Evolutionary conservation across 2,329 filamentous ascomycete species (phyloP), one percentile per base, ranked within the genome.

Genomic region (Amylocarpus encephaloides): DNA sequence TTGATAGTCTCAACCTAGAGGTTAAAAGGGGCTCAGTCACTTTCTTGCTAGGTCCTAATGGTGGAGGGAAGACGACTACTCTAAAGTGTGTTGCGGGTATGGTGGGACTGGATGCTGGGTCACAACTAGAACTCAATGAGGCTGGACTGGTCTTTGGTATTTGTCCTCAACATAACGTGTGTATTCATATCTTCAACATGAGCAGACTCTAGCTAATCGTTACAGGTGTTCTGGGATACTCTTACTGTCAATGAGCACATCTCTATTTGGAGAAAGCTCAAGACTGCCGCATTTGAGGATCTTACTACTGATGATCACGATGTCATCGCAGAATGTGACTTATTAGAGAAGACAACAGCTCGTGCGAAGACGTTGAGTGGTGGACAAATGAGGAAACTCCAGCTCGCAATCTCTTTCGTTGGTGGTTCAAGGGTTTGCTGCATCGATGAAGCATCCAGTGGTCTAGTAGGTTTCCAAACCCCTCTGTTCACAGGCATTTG

Each of bases 321-420:
- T 18, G 70, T 82, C 3, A 71, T 82, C 35, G 67, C 64, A 4
- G 74, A 74, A 34, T 85, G 81, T 60, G 82, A 84, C 62, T 68
- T 86, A 5, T 68, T 71, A 2, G 71, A 76, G 50, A 86, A 85
- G 64, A 63, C 73, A 6, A 70, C 74, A 30, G 77, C 81, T 3
- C 68, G 67, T 43, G 74, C 79, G 0, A 73, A 73, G 53, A 82
- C 78, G 2, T 67, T 85, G 9, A 83, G 80, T 43, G 82, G 82
- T 35, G 82, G 82, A 2, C 82, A 85, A 61, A 85, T 84, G 67
- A 70, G 82, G 29, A 85, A 85, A 60, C 70, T 84, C 7, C 82
- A 86, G 62, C 68, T 86, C 15, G 80, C 80, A 1, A 82, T 84
- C 71, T 82, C 83, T 75, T 80, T 85, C 54, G 82, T 80, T 4